Base-by-base conservation (phyloP, 305 asterid species). In the Petunia hybrid region DNA sequence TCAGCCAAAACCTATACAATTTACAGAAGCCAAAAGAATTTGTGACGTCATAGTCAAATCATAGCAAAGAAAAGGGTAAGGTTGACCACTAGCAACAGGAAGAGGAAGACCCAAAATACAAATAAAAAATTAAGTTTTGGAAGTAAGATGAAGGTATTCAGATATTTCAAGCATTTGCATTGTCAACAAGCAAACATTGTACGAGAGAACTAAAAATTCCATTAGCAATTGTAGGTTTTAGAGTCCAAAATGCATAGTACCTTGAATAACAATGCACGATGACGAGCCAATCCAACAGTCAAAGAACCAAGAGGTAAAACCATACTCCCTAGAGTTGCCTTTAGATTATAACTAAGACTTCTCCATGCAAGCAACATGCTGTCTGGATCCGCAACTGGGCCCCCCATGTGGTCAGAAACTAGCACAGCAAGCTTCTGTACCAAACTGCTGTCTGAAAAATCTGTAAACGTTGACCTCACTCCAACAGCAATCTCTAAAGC, bases 331-430 rank as follows among this genome's bases (percentile, higher is more conserved):
- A 88, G 91, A 82, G 82, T 86, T 84, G 89, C 90, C 88, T 89
- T 94, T 82, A 94, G 84, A 66, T 80, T 82, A 75, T 74, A 83
- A 84, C 92, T 88, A 78, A 90, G 90, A 84, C 83, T 88, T 90
- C 92, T 94, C 98, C 98, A 95, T 61, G 97, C 91, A 62, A 89
- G 82, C 85, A 87, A 86, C 91, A 95, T 90, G 81, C 89, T 86
- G 74, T 92, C 98, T 2, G 97, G 99, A 84, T 95, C 97, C 60
- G 77, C 88, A 83, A 92, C 98, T 5, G 98, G 95, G 51, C 99
- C 99, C 36, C 99, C 99, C 99, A 95, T 95, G 85, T 91, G 91
- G 70, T 92, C 91, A 53, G 98, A 92, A 80, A 95, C 98, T 83
- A 94, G 81, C 70, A 78, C 71, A 80, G 98, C 97, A 85, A 95